Evolutionary conservation across 2,329 filamentous ascomycete genomes (phyloP).

Genomic region (Cryphonectria radicalis): DNA sequence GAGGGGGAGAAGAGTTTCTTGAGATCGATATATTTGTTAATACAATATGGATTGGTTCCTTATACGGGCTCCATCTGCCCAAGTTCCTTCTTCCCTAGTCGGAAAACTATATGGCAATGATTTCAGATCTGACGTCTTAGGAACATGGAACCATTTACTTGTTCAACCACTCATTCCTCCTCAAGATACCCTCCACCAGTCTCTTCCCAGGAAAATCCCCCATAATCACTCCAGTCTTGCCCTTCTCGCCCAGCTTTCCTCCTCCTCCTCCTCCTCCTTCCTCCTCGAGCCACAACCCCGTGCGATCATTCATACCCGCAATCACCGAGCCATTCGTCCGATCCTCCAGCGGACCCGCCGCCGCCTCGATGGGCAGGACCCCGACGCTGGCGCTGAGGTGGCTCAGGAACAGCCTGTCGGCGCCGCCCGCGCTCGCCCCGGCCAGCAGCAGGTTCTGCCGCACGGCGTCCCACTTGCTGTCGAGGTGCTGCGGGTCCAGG

Average conservation of each 20-base stretch:
- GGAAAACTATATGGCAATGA: too few species aligned
- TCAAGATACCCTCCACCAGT: slow-evolving; percentile 48
- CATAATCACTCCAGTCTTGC: slow-evolving; percentile 51
- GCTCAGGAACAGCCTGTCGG: slow-evolving; percentile 45
- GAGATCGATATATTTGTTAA: too few species aligned
- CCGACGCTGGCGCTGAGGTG: slow-evolving; percentile 54
- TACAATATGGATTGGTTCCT: too few species aligned
- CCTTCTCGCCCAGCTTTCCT: slow-evolving; percentile 18
- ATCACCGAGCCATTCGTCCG: slow-evolving; percentile 42
- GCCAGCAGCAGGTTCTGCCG: slow-evolving; percentile 45
- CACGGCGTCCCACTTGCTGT: slow-evolving; percentile 53
- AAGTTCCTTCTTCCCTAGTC: too few species aligned
- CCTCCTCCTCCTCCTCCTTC: slow-evolving; percentile 17
- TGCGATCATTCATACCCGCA: slow-evolving; percentile 55
- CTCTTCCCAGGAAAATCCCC: slow-evolving; percentile 52
- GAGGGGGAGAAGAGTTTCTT: too few species aligned
- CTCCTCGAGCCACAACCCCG: slow-evolving; percentile 46
- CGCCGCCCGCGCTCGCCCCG: slow-evolving; percentile 38
- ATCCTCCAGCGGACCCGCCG: slow-evolving; percentile 46
- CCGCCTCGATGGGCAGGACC: slow-evolving; percentile 54
- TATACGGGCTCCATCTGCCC: too few species aligned
- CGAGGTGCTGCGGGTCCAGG: slow-evolving; percentile 46
- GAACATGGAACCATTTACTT: neutral
- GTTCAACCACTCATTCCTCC: slow-evolving; percentile 43
- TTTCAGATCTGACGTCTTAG: too few species aligned